These are phyloP conservation scores for Peronospora destructor DNA, from an alignment of 352 stramenopile species.

Conservation along the genomic window DNA sequence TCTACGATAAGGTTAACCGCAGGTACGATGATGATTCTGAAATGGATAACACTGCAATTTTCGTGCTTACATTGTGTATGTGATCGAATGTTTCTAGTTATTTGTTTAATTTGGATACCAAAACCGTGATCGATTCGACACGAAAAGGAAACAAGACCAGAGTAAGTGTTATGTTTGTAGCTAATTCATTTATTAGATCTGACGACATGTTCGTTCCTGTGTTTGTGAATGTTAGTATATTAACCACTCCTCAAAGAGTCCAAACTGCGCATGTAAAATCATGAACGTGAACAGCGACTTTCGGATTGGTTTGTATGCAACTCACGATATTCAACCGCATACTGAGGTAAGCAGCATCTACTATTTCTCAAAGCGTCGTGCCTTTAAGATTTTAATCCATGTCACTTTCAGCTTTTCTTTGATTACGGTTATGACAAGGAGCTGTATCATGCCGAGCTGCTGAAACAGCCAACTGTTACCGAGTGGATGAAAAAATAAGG, in stretches of 20 bases:
- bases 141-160: constrained; percentile 93
- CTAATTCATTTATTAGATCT: background rate
- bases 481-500: constrained; percentile 54
- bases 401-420: constrained; percentile 70
- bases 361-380: background rate
- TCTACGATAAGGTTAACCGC: constrained; percentile 86
- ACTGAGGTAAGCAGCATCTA: constrained; percentile 48
- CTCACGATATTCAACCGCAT: constrained; percentile 81
- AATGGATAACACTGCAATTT: background rate
- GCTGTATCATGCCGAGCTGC: constrained; percentile 47
- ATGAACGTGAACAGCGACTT: constrained; percentile 90
- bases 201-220: background rate
- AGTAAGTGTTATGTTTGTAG: constrained; percentile 27
- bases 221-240: constrained; percentile 59
- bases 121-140: constrained; percentile 89
- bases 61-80: constrained; percentile 4
- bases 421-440: constrained; percentile 80
- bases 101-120: constrained; percentile 91
- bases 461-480: constrained; percentile 54
- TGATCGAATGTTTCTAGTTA: constrained; percentile 47
- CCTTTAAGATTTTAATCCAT: background rate
- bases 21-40: constrained; percentile 28
- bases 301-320: constrained; percentile 90
- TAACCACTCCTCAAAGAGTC: constrained; percentile 71
- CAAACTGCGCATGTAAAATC: constrained; percentile 88